A percentile compares a stretch with the other conserved stretches of the same genome.
Evolutionary conservation across 805 yeast species (phyloP).

Genomic region (Groenewaldozyma salmanticensis): DNA sequence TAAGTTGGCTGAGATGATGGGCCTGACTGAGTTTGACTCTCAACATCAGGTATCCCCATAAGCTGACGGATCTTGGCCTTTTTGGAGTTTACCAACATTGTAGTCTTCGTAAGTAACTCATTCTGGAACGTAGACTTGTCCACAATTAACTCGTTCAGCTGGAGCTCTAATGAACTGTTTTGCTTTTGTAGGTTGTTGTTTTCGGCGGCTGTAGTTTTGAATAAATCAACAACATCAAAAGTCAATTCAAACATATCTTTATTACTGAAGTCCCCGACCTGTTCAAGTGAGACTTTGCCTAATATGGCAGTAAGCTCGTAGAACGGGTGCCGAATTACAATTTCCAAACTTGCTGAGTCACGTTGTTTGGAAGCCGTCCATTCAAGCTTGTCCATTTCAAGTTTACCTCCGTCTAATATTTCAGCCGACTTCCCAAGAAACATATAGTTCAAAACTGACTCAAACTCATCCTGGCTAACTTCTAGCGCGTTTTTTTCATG

Average conservation of each 20-base stretch:
- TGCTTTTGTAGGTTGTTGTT: not conserved
- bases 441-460: not conserved
- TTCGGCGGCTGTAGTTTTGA: not conserved
- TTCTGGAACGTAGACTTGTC: conserved; percentile 12
- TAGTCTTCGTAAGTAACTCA: conserved; percentile 11
- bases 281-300: not conserved
- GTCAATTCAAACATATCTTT: not conserved
- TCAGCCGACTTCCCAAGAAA: not conserved
- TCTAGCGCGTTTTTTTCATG: not conserved
- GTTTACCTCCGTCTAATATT: too few relatives aligned
- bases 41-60: not conserved
- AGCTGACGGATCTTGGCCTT: conserved; percentile 12
- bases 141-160: conserved; percentile 8
- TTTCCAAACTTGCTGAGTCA: not conserved
- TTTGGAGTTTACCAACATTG: conserved; percentile 13
- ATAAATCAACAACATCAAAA: too few relatives aligned
- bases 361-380: not conserved
- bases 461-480: not conserved
- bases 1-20: not conserved
- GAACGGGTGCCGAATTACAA: not conserved
- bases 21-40: not conserved
- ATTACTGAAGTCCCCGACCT: too few relatives aligned
- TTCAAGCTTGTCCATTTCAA: not conserved
- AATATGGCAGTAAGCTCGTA: not conserved
- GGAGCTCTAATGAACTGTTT: conserved; percentile 6